phyloP scores from a whole-genome alignment of 179 eudicot genomes.

The Camellia oleifera region DNA sequence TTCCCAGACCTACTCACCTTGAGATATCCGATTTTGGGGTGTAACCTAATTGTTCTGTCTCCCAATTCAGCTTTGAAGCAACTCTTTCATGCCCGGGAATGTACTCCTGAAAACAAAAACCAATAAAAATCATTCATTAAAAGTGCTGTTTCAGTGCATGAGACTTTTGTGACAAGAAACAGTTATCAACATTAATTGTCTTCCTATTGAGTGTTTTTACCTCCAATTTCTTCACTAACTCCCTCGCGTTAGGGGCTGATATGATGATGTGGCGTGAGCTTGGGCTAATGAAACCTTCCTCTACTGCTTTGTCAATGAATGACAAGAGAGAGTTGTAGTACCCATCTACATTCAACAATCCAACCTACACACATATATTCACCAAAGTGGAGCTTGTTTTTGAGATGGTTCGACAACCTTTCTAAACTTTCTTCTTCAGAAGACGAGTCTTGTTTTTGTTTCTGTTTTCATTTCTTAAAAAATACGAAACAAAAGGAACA shows the following conservation, averaged over 20 bases:
- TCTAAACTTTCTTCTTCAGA: too few relatives aligned
- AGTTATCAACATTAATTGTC: too few relatives aligned
- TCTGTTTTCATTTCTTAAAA: too few relatives aligned
- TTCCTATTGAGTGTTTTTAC: background rate
- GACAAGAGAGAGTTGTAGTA: slow-evolving; percentile 61
- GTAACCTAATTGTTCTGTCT: slow-evolving; percentile 46
- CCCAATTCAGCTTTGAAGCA: slow-evolving; percentile 44
- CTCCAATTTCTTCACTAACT: slow-evolving; percentile 28
- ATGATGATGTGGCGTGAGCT: slow-evolving; percentile 61
- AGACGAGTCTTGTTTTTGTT: too few relatives aligned
- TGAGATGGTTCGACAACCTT: too few relatives aligned
- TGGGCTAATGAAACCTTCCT: slow-evolving; percentile 60
- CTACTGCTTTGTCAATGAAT: slow-evolving; percentile 70
- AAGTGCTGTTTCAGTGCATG: too few relatives aligned
- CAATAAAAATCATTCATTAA: too few relatives aligned
- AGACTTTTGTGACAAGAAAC: too few relatives aligned
- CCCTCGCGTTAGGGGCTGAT: slow-evolving; percentile 48
- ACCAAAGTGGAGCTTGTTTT: too few relatives aligned
- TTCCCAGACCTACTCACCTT: background rate
- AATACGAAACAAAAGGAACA: background rate
- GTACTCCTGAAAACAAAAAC: slow-evolving; percentile 33
- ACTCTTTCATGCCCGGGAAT: slow-evolving; percentile 51
- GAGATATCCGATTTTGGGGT: slow-evolving; percentile 31
- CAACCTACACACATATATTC: slow-evolving; percentile 35
- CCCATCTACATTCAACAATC: slow-evolving; percentile 62